Evolutionary conservation across 2,329 filamentous ascomycete genomes (phyloP), one percentile per base, ranked within the genome.

Genomic region (Calonectria pseudoturangicola): DNA sequence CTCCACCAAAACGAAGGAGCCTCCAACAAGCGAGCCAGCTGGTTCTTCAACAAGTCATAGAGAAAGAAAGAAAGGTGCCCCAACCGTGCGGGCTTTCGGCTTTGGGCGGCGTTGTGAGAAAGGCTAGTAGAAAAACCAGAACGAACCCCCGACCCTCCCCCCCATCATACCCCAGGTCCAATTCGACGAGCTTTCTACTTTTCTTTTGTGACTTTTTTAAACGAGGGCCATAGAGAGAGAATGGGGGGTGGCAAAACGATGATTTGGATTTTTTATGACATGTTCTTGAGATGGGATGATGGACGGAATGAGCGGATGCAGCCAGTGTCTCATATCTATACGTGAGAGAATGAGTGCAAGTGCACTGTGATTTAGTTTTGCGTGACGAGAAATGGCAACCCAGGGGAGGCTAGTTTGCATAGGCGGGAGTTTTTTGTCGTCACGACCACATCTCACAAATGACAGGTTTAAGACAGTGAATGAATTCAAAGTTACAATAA

Each of bases 1-100:
- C 85, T 92, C 73, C 89, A 89, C 82, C 89, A 92, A 84, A 91
- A 88, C 79, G 90, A 92, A 82, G 85, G 85, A 76, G 76, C 74
- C 78, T 82, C 83, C 78, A 89, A 86, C 85, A 94, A 94, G 89
- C 89, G 93, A 79, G 91, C 89, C 80, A 94, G 92, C 83, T 94
- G 92, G 92, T 94, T 94, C 86, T 94, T 93, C 84, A 91, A 92
- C 84, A 92, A 92, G 86, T 87, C 85, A 78, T 87, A 84, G 78
- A 78, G 68, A 75, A 68, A 71, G 54, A 73, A 74, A 70, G 54
- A 73, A 74, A 70, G 18, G 58, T 62, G 48, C 58, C 33, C 39
- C 54, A 50, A 60, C 43, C 33, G 58, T 30, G 63, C 58, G 76
- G 76, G 70, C 76, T 76, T 77, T 72, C 63, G 58, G 74, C 73